Evolutionary conservation across 257 asterid genomes (phyloP).

Genomic region (Nemophila menziesii): DNA sequence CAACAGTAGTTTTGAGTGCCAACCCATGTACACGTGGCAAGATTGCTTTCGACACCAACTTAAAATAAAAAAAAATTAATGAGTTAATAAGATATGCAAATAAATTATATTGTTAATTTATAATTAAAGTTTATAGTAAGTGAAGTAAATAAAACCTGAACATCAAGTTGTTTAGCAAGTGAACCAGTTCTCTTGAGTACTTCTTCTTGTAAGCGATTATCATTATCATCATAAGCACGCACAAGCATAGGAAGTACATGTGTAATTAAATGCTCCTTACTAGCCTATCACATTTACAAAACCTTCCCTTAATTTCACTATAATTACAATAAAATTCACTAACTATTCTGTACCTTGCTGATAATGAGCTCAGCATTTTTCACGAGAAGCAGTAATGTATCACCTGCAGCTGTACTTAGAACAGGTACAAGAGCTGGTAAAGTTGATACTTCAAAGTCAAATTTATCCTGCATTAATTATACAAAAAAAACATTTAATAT

Average conservation of each 20-base stretch:
- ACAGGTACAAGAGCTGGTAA: slow-evolving; percentile 98
- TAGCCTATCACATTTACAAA: slow-evolving; percentile 56
- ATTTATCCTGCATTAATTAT: slow-evolving; percentile 68
- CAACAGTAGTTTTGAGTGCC: slow-evolving; percentile 97
- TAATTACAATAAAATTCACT: too few relatives aligned
- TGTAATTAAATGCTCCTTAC: slow-evolving; percentile 65
- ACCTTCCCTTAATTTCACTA: too few relatives aligned
- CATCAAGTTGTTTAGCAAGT: slow-evolving; percentile 80
- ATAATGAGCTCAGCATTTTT: slow-evolving; percentile 92
- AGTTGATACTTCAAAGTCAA: slow-evolving; percentile 86
- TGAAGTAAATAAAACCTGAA: slow-evolving; percentile 47
- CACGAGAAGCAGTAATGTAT: slow-evolving; percentile 84
- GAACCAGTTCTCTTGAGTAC: slow-evolving; percentile 65
- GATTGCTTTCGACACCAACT: slow-evolving; percentile 77
- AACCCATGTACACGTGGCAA: slow-evolving; percentile 93
- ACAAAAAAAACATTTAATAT: background rate
- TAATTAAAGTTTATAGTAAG: background rate
- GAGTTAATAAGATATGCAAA: background rate
- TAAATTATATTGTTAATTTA: too few relatives aligned
- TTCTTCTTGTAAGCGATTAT: slow-evolving; percentile 98
- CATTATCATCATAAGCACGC: slow-evolving; percentile 92
- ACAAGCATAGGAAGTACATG: slow-evolving; percentile 90
- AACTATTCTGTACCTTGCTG: slow-evolving; percentile 65
- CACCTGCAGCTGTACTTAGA: slow-evolving; percentile 83
- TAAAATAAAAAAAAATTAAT: background rate